Base-by-base conservation (phyloP, 2,329 filamentous ascomycete genomes). In the Curvularia spicifera region DNA sequence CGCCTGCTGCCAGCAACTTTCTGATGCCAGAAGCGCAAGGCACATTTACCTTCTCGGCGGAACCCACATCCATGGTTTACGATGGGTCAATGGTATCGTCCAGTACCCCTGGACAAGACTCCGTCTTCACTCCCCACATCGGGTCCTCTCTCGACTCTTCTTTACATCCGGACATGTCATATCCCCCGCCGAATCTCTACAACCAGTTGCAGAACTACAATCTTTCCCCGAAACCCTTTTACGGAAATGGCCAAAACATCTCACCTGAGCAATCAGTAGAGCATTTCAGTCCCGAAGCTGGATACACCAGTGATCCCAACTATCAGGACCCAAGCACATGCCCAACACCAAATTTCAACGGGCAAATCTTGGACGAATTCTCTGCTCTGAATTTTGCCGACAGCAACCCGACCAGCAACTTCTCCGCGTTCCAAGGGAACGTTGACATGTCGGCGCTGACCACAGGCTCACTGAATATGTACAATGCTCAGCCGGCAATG, bases 211-310 rank as follows among this genome's bases (percentile, higher is more conserved):
- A 71, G 40, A 71, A 63, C 46, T 71, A 74, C 60, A 61, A 57
- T 54, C 65, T 76, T 8, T 74, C 73, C 4, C 71, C 73, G 40
- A 64, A 57, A 43, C 60, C 63, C 15, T 70, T 72, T 54, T 71
- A 65, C 58, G 67, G 65, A 48, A 68, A 68, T 54, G 71, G 69
- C 31, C 69, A 72, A 39, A 73, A 67, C 50, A 64, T 73, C 35
- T 78, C 76, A 7, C 76, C 76, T 24, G 74, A 74, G 28, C 71
- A 73, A 53, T 77, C 76, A n/a, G 67, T 72, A 54, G 76, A 78
- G 35, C 70, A 78, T 44, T 61, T 77, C 33, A 78, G 75, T 47
- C 73, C 76, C 8, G 73, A 77, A 40, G 55, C 62, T 26, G 68
- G 71, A 13, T 76, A 76, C 49, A 59, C 70, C 51, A 76, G 71